Base-by-base conservation (phyloP, 2,329 filamentous ascomycete species). In the Colletotrichum euphorbiae region DNA sequence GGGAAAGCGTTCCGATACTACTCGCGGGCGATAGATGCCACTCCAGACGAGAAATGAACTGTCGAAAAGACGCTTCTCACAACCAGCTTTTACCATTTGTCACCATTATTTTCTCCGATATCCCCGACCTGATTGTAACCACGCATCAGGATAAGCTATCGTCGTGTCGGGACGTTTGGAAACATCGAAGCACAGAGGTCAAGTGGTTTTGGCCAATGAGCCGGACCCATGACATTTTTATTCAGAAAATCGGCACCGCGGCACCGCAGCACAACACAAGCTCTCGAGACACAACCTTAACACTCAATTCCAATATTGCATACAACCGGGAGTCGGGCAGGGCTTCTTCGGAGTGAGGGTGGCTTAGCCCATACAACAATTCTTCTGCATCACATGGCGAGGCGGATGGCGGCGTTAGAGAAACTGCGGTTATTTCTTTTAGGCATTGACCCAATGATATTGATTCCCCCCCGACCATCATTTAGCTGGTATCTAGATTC, bases 361-460 rank as follows among this genome's bases (percentile, higher is more conserved):
- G 43, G 45, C 21, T 52, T 67, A 36, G 48, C 55, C 45, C 51
- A 51, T 62, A 42, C 42, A 66, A 42, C 42, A 66, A 59, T 56
- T 67, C 56, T 67, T 61, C 55, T 69, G 67, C 67, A 69, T 69
- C 62, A 61, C 62, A 43, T 45, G 67, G 67, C 62, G 57, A 67
- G 62, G 67, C 62, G 62, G 67, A 67, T 46, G 50, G 57, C 62
- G 67, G 67, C 67, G 67, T 69, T 69, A 17, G 42, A 56, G 67
- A 68, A 52, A 65, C 40, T 69, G 56, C 45, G 55, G 54, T 55
- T 69, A 46, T 38, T 46, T 58, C n/a, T 56, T 62, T 62, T 57
- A 69, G 56, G 62, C 62, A 69, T 67, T 69, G 61, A 59, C 46
- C 24, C 40, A 65, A 68, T 65, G 65, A 68, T 9, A 68, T 59